Conservation (phyloP, 441 rosid genomes). For the Raphanus hybrid region DNA sequence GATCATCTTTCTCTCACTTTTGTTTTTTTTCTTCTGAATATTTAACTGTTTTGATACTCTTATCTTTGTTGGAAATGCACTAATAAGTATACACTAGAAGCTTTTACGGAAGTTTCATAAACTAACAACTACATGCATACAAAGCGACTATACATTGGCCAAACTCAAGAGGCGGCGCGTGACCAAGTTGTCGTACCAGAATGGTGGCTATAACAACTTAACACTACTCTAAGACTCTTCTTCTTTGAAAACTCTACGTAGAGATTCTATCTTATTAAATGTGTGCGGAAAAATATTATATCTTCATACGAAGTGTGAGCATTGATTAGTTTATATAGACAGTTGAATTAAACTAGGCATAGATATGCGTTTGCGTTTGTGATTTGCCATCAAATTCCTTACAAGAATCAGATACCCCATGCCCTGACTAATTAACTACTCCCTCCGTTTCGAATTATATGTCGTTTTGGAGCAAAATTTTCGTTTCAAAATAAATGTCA, state of each 20-base stretch:
- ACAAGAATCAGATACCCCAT: conserved; percentile 7
- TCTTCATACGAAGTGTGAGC: conserved; percentile 8
- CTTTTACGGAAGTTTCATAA: background rate
- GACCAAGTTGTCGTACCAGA: conserved; percentile 2
- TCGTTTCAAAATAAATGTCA: too few relatives aligned
- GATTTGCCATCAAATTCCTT: background rate
- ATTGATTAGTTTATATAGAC: background rate
- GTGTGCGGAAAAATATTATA: background rate
- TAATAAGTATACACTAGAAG: too few relatives aligned
- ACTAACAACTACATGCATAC: background rate
- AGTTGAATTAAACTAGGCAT: conserved; percentile 4
- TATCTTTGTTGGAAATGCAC: too few relatives aligned
- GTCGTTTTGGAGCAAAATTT: too few relatives aligned
- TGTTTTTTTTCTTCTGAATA: too few relatives aligned
- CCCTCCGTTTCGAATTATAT: too few relatives aligned
- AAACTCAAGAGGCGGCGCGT: conserved; percentile 21
- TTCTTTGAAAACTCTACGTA: conserved; percentile 11
- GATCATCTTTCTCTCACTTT: too few relatives aligned
- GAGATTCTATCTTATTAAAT: conserved; percentile 11
- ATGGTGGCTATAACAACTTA: conserved; percentile 35
- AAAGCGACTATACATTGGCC: conserved; percentile 19
- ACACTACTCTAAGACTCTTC: conserved; percentile 7
- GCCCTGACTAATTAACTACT: background rate
- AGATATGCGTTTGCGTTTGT: background rate
- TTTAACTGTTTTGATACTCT: too few relatives aligned